phyloP scores from a whole-genome alignment of 495 filamentous ascomycete genomes.

The Rusavskia elegans region DNA sequence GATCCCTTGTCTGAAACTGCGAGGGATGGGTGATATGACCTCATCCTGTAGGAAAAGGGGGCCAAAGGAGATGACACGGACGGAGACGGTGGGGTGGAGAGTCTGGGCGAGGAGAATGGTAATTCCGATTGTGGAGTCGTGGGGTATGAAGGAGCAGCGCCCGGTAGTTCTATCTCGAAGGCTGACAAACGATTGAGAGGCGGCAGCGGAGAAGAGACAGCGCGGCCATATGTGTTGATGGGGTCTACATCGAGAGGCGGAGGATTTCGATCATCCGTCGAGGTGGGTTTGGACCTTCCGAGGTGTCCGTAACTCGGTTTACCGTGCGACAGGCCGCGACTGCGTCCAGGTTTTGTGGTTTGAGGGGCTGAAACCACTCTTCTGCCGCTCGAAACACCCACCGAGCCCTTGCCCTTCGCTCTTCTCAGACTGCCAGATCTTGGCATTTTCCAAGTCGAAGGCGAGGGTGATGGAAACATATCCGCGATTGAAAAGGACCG shows the following conservation, averaged over 20 bases:
- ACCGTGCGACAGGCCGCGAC: not conserved
- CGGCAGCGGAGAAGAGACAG: slow-evolving; percentile 38
- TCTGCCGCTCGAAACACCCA: slow-evolving; percentile 3
- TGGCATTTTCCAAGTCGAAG: slow-evolving; percentile 15
- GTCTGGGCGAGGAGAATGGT: slow-evolving; percentile 14
- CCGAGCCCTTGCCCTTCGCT: slow-evolving; percentile 5
- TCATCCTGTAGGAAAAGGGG: slow-evolving; percentile 1
- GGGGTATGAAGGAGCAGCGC: slow-evolving; percentile 21
- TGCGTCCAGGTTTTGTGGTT: not conserved
- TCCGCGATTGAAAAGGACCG: slow-evolving; percentile 19
- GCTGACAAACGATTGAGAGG: slow-evolving; percentile 38
- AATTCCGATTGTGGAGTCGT: slow-evolving; percentile 15
- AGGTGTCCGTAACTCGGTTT: not conserved
- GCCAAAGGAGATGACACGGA: slow-evolving; percentile 7
- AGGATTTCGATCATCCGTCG: not conserved
- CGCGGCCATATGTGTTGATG: slow-evolving; percentile 14
- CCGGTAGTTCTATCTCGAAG: slow-evolving; percentile 38
- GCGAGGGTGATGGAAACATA: slow-evolving; percentile 18
- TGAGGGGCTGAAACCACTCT: slow-evolving; percentile 14
- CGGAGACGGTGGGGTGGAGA: slow-evolving; percentile 4
- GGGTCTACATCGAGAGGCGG: not conserved
- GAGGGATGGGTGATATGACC: slow-evolving; percentile 26
- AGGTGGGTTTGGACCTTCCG: not conserved
- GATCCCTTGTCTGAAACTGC: slow-evolving; percentile 57
- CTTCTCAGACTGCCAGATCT: slow-evolving; percentile 11